Conservation (phyloP, 2,329 filamentous ascomycete species). For the Penicillium digitatum region DNA sequence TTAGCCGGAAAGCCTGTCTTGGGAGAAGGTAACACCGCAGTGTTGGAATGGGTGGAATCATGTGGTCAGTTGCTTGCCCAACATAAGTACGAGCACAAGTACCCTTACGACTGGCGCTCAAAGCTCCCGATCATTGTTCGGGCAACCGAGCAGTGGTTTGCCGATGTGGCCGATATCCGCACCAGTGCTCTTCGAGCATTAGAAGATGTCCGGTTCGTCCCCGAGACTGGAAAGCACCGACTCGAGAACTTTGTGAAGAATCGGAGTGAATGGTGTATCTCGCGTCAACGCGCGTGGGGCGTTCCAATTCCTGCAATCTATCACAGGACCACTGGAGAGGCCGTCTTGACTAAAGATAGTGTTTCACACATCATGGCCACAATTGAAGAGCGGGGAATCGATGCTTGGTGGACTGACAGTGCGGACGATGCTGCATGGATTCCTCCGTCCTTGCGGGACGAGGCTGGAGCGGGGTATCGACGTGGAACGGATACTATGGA, state of each 20-base stretch:
- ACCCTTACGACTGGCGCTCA: constrained; percentile 96
- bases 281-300: constrained; percentile 90
- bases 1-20: constrained; percentile 72
- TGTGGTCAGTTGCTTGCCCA: constrained; percentile 61
- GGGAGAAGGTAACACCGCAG: constrained; percentile 62
- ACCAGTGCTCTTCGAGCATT: constrained; percentile 66
- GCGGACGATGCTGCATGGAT: constrained; percentile 75
- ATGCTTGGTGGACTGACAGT: constrained; percentile 90
- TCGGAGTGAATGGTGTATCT: constrained; percentile 96
- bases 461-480: constrained; percentile 50
- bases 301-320: constrained; percentile 93
- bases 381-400: constrained; percentile 72
- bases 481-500: constrained; percentile 96
- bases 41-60: constrained; percentile 64
- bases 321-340: constrained; percentile 62
- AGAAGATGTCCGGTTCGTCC: constrained; percentile 70
- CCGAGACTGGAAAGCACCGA: constrained; percentile 66
- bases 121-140: constrained; percentile 87
- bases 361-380: constrained; percentile 80
- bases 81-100: constrained; percentile 80
- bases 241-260: constrained; percentile 82
- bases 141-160: constrained; percentile 97
- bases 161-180: constrained; percentile 82
- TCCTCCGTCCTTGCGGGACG: constrained; percentile 55
- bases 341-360: constrained; percentile 72